phyloP scores from a whole-genome alignment of 2,329 filamentous ascomycete species.

The Colletotrichum liriopes region DNA sequence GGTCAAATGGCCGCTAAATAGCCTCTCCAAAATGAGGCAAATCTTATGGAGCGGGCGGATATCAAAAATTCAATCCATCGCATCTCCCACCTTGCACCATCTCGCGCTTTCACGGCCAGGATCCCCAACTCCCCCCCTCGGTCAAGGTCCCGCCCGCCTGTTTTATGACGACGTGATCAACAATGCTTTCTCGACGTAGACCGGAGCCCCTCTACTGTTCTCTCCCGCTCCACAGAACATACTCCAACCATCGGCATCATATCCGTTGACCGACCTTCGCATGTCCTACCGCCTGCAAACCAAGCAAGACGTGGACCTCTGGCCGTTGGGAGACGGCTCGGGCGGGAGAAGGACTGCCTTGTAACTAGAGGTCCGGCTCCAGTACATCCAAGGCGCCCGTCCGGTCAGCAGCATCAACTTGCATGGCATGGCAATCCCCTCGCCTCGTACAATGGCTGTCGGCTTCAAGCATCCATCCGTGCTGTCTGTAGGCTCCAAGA shows the following conservation, averaged over 20 bases:
- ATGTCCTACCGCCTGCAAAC: neutral
- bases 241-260: too few relatives aligned
- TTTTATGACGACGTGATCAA: too few relatives aligned
- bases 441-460: neutral
- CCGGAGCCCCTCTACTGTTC: too few relatives aligned
- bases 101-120: neutral
- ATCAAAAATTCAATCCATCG: conserved; percentile 19
- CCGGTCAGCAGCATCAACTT: conserved; percentile 11
- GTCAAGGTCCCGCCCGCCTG: neutral
- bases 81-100: neutral
- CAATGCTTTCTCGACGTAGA: too few relatives aligned
- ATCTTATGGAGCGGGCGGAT: conserved; percentile 34
- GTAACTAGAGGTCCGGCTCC: neutral
- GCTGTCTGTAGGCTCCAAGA: neutral
- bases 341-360: neutral
- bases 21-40: conserved; percentile 37
- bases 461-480: conserved; percentile 5
- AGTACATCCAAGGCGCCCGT: neutral
- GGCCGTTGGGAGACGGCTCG: neutral
- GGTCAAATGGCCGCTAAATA: conserved; percentile 32
- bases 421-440: conserved; percentile 21
- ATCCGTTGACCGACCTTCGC: too few relatives aligned
- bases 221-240: too few relatives aligned
- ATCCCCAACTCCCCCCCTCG: conserved; percentile 2
- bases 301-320: neutral